These are phyloP conservation scores for Fusarium begoniae DNA, from an alignment of 2,329 filamentous ascomycete genomes.

Conservation along the genomic window DNA sequence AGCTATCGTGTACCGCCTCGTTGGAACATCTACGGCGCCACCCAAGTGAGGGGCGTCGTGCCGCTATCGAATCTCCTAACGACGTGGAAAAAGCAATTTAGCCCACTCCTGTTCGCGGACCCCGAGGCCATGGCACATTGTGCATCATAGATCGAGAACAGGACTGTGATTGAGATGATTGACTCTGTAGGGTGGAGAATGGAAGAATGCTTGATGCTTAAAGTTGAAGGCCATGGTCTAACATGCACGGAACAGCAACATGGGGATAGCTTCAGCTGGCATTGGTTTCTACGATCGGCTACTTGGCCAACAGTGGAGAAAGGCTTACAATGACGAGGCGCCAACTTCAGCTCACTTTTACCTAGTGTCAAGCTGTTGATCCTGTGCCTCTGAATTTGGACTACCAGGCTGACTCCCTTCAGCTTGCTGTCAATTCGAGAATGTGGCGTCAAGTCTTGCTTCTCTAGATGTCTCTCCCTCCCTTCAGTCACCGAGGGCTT, in stretches of 20 bases:
- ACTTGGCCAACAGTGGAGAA: neutral
- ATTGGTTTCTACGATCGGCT: neutral
- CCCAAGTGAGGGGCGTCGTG: neutral
- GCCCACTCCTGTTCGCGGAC: neutral
- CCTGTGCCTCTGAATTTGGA: neutral
- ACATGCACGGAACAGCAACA: neutral
- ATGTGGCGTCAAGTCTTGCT: constrained; percentile 13
- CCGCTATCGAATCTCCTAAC: constrained; percentile 3
- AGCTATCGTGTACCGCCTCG: neutral
- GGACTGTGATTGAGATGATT: neutral
- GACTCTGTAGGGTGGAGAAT: neutral
- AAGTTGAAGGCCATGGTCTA: neutral
- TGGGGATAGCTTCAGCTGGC: neutral
- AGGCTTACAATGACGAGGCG: neutral
- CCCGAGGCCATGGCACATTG: neutral
- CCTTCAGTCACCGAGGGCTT: constrained; percentile 27
- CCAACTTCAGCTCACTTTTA: neutral
- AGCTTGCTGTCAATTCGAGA: neutral
- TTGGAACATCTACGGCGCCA: neutral
- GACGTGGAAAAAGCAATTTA: constrained; percentile 22
- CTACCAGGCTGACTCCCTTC: constrained; percentile 25
- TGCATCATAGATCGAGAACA: neutral
- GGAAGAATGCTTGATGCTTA: neutral
- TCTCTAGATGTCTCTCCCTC: constrained; percentile 14
- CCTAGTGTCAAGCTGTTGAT: neutral